Evolutionary conservation across 768 basidiomycete genomes (phyloP), one percentile per base, ranked within the genome.

Genomic region (Boletus sp.): DNA sequence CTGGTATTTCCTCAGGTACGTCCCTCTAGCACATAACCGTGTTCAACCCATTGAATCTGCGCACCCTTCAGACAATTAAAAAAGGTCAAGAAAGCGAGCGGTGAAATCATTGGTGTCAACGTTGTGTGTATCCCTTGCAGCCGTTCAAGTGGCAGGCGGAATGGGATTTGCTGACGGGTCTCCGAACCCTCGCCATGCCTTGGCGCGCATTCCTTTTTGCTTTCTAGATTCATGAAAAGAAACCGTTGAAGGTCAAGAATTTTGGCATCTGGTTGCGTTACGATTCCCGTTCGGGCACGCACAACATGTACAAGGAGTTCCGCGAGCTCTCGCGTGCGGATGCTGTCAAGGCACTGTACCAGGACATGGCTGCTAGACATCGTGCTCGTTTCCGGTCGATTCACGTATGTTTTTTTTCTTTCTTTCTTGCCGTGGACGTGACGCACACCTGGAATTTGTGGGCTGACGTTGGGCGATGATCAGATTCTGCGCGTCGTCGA

Each of bases 231-330:
- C 84, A 88, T 71, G 96, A 98, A 81, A 95, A 92, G 84, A 93
- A 89, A 76, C 97, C 97, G 23, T 72, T 97, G 75, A 95, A 95
- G 79, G 90, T 98, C 75, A 98, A 99, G 85, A 98, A 97, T 88
- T 98, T 99, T 72, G 97, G 97, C 63, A 91, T 99, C 78, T 98
- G 97, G 97, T 77, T 99, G 72, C 90, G 96, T 66, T 99, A 99
- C 77, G 97, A 99, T 78, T 98, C 96, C 51, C 93, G 96, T 66
- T 97, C 95, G 48, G 97, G 97, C 60, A 99, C 97, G 43, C 97
- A 98, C 87, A 99, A 99, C 86, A 96, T 98, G 94, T 97, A 97
- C 90, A 95, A 95, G 84, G 90, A 92, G 76, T 98, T 92, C 89
- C 92, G 94, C 70, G 96, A 98, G 67, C 87, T 99, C 65, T 82